phyloP scores from a whole-genome alignment of 176 grass and related monocot genomes.

The Carex cristatella region DNA sequence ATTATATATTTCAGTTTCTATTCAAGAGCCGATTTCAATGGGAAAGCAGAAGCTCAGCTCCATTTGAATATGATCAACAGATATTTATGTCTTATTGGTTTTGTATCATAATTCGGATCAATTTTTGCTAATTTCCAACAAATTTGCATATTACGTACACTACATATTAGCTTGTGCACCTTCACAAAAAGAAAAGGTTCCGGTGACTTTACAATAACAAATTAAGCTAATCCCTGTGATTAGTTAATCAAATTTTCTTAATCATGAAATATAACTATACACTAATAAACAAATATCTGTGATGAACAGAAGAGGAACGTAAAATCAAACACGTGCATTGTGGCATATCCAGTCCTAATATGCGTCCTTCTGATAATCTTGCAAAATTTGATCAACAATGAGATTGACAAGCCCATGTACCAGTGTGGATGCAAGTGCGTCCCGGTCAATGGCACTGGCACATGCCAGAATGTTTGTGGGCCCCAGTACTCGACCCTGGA shows the following conservation, averaged over 20 bases:
- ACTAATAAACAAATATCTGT: neutral
- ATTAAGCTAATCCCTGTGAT: neutral
- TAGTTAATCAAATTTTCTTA: neutral
- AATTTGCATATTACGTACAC: too few relatives aligned
- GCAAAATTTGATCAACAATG: constrained; percentile 48
- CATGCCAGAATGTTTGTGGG: constrained; percentile 62
- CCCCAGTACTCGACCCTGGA: constrained; percentile 64
- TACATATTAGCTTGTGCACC: neutral
- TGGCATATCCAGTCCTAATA: constrained; percentile 64
- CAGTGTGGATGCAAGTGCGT: constrained; percentile 59
- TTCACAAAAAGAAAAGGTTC: too few relatives aligned
- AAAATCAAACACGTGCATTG: constrained; percentile 73
- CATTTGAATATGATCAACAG: too few relatives aligned
- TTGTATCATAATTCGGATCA: too few relatives aligned
- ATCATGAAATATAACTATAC: neutral
- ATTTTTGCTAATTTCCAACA: too few relatives aligned
- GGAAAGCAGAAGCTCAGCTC: too few relatives aligned
- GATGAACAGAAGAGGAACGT: constrained; percentile 59
- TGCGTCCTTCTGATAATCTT: constrained; percentile 54
- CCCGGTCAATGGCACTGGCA: constrained; percentile 22
- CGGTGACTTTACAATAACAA: neutral
- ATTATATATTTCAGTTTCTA: too few relatives aligned
- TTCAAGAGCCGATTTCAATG: too few relatives aligned
- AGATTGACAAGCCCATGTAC: constrained; percentile 68
- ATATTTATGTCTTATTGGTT: too few relatives aligned